Percentiles rank a stretch among this genome's conserved stretches.
phyloP scores from a whole-genome alignment of 495 filamentous ascomycete genomes.

The Podospora conica region DNA sequence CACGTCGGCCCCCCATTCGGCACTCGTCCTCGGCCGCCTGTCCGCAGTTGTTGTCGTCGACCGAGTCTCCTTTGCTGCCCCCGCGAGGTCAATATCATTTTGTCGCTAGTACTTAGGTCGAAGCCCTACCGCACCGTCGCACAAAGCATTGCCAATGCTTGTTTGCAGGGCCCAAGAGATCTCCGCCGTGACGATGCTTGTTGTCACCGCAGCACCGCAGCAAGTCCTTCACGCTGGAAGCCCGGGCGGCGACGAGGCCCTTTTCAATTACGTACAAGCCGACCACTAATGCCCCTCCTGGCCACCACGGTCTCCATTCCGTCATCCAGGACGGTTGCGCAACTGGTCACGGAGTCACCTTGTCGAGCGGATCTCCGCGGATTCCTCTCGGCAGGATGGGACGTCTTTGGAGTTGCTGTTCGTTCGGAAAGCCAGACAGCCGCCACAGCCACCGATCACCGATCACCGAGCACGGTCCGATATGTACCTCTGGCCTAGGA shows the following conservation, averaged over 20 bases:
- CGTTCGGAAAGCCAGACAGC: background rate
- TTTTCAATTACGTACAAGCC: constrained; percentile 35
- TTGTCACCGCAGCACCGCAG: background rate
- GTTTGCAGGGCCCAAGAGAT: background rate
- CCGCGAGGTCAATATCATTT: too few species aligned
- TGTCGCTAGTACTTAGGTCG: background rate
- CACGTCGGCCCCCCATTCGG: too few species aligned
- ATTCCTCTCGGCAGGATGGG: background rate
- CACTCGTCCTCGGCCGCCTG: too few species aligned
- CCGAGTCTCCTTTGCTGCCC: background rate
- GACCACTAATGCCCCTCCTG: constrained; percentile 23
- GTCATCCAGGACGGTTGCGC: constrained; percentile 13
- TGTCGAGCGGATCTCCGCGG: constrained; percentile 26
- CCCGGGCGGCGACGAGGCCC: constrained; percentile 17
- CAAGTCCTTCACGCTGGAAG: background rate
- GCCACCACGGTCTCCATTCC: constrained; percentile 12
- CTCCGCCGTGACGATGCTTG: background rate
- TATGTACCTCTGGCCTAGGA: background rate
- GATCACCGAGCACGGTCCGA: constrained; percentile 3
- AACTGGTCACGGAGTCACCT: constrained; percentile 11
- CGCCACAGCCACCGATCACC: background rate
- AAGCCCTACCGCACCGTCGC: background rate
- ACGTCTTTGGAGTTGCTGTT: background rate
- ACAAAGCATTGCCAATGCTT: background rate
- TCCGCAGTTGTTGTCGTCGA: background rate